These are phyloP conservation scores for Backusella sp. DNA, from an alignment of 192 early-diverging fungal species.

Conservation along the genomic window DNA sequence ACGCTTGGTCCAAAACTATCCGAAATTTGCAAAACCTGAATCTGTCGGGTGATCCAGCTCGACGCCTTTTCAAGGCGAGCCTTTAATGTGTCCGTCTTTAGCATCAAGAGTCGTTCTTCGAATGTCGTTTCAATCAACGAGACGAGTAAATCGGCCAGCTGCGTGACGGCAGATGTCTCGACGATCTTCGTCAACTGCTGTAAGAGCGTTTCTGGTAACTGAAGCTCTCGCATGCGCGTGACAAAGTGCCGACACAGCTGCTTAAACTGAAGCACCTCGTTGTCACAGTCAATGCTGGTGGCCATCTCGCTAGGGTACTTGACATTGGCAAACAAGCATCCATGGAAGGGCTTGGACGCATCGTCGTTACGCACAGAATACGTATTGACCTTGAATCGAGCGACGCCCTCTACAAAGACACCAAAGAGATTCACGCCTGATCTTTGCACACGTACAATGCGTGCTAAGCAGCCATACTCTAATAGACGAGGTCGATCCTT, in stretches of 20 bases:
- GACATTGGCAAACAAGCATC: conserved; percentile 47
- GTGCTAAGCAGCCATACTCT: conserved; percentile 48
- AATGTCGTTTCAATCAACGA: conserved; percentile 68
- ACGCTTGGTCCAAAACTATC: conserved; percentile 71
- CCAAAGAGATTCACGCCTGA: conserved; percentile 57
- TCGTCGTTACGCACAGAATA: conserved; percentile 43
- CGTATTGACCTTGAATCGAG: conserved; percentile 54
- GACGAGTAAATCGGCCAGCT: conserved; percentile 68
- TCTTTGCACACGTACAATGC: conserved; percentile 56
- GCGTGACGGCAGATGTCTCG: conserved; percentile 49
- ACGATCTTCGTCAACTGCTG: conserved; percentile 67
- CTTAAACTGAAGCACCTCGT: conserved; percentile 50
- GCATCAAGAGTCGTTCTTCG: conserved; percentile 69
- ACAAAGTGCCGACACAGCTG: conserved; percentile 50
- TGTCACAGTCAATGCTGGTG: conserved; percentile 43
- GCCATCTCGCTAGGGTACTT: conserved; percentile 24
- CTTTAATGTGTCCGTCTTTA: conserved; percentile 55
- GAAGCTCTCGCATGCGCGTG: conserved; percentile 56
- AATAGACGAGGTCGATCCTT: conserved; percentile 25
- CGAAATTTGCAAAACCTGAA: conserved; percentile 63
- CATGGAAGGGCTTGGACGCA: conserved; percentile 20
- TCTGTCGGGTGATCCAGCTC: conserved; percentile 68
- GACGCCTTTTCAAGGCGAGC: conserved; percentile 54
- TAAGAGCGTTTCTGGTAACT: conserved; percentile 63
- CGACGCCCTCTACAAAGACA: conserved; percentile 65